Base-by-base conservation (phyloP, 177 flowering plant species). In the Telopea speciosissima region DNA sequence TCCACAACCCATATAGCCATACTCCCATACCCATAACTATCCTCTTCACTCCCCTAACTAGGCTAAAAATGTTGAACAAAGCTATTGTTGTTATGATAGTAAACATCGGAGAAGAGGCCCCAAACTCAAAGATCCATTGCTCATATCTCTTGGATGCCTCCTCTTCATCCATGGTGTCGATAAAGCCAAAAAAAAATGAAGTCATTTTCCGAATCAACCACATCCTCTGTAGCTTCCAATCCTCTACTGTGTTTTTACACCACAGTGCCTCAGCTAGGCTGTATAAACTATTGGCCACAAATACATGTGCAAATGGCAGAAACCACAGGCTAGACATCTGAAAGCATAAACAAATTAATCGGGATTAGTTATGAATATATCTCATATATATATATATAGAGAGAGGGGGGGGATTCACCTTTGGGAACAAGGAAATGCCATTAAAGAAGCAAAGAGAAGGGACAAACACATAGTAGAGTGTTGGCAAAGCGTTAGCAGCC, bases 321-420 rank as follows among this genome's bases (percentile, higher is more conserved):
- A 82, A 62, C 91, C 89, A 87, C 25, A 70, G 72, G 66, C 83
- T 83, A 22, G 91, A 75, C 3, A 81, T 24, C 89, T 87, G 80
- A 58, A 67, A 5, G 13, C 36, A 59, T 22, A 10, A n/a, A 52
- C 14, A 22, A 13, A 73, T 11, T n/a, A 25, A 8, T 45, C 3
- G 40, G 33, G 8, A 3, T 14, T n/a, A 36, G 24, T 17, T 3
- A 16, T 26, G 24, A 52, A 13, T 68, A 63, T 26, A 16, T 9
- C 17, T 9, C 13, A 60, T n/a, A n/a, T n/a, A n/a, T n/a, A n/a
- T n/a, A n/a, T n/a, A n/a, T n/a, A n/a, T n/a, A n/a, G 44, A 70
- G 52, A 59, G 59, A 63, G 59, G 31, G 22, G 24, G 65, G 64
- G 65, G 63, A 28, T 17, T 24, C 24, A 81, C 89, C 89, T 81